Evolutionary conservation across 805 yeast species (phyloP).

Genomic region (Candida montana): DNA sequence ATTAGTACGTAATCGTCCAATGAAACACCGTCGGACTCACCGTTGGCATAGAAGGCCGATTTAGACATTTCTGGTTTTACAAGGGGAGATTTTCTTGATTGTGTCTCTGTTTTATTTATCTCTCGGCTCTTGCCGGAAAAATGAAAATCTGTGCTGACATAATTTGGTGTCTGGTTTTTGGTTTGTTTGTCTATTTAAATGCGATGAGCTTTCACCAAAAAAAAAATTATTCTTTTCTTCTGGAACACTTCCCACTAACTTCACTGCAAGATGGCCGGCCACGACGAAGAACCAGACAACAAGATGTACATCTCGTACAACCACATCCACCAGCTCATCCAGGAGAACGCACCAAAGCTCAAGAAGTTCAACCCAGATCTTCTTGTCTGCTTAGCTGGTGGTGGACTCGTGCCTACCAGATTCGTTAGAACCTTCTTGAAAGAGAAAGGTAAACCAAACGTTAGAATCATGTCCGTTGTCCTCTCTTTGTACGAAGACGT

Average conservation of each 20-base stretch:
- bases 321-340: constrained; percentile 73
- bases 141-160: no score
- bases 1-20: constrained; percentile 12
- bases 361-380: constrained; percentile 77
- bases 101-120: no score
- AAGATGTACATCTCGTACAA: constrained; percentile 77
- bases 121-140: not conserved
- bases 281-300: constrained; percentile 18
- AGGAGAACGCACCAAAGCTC: constrained; percentile 54
- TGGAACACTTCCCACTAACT: not conserved
- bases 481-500: constrained; percentile 86
- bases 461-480: constrained; percentile 92
- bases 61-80: constrained; percentile 14
- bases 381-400: constrained; percentile 95
- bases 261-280: constrained; percentile 19
- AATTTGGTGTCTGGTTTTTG: no score
- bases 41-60: constrained; percentile 24
- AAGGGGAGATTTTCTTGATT: no score
- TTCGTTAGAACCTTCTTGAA: constrained; percentile 90
- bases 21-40: constrained; percentile 9
- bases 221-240: not conserved
- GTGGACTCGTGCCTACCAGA: constrained; percentile 97
- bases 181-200: no score
- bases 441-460: constrained; percentile 80
- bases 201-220: not conserved